Evolutionary conservation across 2,329 filamentous ascomycete species (phyloP).

Genomic region (Periconia sp.): DNA sequence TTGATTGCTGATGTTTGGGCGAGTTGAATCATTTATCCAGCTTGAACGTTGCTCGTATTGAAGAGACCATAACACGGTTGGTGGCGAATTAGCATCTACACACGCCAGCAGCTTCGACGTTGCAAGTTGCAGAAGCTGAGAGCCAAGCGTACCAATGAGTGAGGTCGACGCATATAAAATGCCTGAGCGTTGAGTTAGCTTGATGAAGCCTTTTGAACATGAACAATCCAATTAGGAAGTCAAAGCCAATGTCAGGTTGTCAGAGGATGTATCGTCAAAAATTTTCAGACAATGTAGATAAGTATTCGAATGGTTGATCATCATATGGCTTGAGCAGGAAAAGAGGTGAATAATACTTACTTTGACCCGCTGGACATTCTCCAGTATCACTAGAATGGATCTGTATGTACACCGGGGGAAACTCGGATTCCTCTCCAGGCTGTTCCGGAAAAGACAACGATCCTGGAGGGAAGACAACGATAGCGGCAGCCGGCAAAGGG

Average conservation of each 20-base stretch:
- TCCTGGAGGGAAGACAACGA: slow-evolving; percentile 69
- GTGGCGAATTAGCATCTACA: slow-evolving; percentile 39
- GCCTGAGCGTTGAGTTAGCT: slow-evolving; percentile 55
- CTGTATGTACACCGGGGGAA: slow-evolving; percentile 64
- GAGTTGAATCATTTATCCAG: slow-evolving; percentile 18
- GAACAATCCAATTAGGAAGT: slow-evolving; percentile 6
- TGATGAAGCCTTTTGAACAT: slow-evolving; percentile 11
- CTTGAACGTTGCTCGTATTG: slow-evolving; percentile 56
- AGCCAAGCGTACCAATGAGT: slow-evolving; percentile 41
- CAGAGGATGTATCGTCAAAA: slow-evolving; percentile 88
- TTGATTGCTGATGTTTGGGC: slow-evolving; percentile 46
- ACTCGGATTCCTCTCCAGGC: slow-evolving; percentile 26
- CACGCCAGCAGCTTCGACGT: slow-evolving; percentile 52
- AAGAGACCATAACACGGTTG: slow-evolving; percentile 58
- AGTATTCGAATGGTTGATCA: slow-evolving; percentile 88
- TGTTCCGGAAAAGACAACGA: slow-evolving; percentile 53
- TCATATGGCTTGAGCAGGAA: slow-evolving; percentile 64
- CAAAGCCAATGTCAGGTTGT: slow-evolving; percentile 76
- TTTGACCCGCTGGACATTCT: slow-evolving; percentile 86
- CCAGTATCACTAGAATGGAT: slow-evolving; percentile 89
- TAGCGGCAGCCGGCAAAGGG: slow-evolving; percentile 74
- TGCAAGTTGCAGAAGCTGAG: slow-evolving; percentile 47
- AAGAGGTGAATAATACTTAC: slow-evolving; percentile 66
- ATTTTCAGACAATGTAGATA: slow-evolving; percentile 99
- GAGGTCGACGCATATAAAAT: slow-evolving; percentile 63